Conservation (phyloP, 768 basidiomycete genomes). For the Mycena capillaripes region DNA sequence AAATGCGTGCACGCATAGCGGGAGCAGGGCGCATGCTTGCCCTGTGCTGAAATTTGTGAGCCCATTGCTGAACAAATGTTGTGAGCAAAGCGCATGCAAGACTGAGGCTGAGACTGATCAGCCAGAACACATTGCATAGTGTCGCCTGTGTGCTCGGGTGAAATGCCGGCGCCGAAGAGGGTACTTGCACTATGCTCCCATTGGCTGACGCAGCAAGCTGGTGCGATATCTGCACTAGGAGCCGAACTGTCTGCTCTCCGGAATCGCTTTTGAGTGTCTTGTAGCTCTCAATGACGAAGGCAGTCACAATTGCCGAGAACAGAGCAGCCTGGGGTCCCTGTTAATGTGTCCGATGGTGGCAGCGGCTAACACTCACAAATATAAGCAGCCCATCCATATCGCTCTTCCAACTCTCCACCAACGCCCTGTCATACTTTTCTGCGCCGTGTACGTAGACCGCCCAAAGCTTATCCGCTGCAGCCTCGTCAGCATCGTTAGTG, state of each 20-base stretch:
- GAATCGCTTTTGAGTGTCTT: slow-evolving; percentile 36
- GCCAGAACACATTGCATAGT: slow-evolving; percentile 22
- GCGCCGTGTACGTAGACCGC: slow-evolving; percentile 16
- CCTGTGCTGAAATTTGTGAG: slow-evolving; percentile 14
- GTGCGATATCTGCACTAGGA: slow-evolving; percentile 5
- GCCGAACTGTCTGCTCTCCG: slow-evolving; percentile 23
- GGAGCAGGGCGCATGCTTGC: slow-evolving; percentile 4
- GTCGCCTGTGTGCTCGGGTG: neutral
- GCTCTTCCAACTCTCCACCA: slow-evolving; percentile 26
- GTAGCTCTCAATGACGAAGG: slow-evolving; percentile 44
- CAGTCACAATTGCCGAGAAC: slow-evolving; percentile 42
- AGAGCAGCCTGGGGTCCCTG: slow-evolving; percentile 38
- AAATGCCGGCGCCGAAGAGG: neutral
- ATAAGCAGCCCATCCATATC: slow-evolving; percentile 28
- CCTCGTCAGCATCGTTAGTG: too few relatives aligned
- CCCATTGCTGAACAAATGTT: slow-evolving; percentile 22
- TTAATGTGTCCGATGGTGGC: neutral
- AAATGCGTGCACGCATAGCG: slow-evolving; percentile 8
- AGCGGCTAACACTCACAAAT: slow-evolving; percentile 9
- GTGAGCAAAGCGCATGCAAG: slow-evolving; percentile 18
- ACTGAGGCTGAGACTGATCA: slow-evolving; percentile 23
- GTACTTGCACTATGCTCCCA: neutral
- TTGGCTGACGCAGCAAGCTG: slow-evolving; percentile 8
- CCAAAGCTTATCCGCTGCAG: slow-evolving; percentile 9
- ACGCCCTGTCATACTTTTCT: slow-evolving; percentile 3